Conservation (phyloP, 2,329 filamentous ascomycete species). For the Fusarium sp. region DNA sequence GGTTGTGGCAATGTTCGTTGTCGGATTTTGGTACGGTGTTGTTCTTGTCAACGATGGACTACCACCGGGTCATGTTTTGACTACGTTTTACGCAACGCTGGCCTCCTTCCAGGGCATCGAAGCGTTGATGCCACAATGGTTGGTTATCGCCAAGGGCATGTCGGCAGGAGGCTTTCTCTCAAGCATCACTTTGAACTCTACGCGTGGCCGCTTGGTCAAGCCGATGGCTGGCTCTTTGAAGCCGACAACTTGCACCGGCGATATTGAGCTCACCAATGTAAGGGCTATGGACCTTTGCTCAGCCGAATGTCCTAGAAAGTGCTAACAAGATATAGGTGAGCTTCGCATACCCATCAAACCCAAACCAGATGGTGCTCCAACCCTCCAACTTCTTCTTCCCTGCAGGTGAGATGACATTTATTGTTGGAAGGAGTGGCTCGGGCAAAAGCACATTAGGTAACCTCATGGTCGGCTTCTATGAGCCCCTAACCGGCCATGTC, state of each 20-base stretch:
- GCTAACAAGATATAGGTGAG: constrained; percentile 70
- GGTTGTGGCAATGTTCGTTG: constrained; percentile 84
- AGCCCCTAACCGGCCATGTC: constrained; percentile 75
- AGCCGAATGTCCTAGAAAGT: background rate
- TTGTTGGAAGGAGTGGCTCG: constrained; percentile 90
- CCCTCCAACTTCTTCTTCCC: constrained; percentile 79
- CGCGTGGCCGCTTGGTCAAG: background rate
- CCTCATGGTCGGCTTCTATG: constrained; percentile 84
- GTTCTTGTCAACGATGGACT: constrained; percentile 75
- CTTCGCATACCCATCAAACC: constrained; percentile 85
- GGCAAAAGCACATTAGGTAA: constrained; percentile 93
- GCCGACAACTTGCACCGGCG: constrained; percentile 70
- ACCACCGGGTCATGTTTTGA: constrained; percentile 79
- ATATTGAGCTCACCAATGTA: constrained; percentile 80
- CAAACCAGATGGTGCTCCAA: constrained; percentile 71
- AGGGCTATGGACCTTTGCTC: constrained; percentile 43
- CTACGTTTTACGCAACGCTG: constrained; percentile 88
- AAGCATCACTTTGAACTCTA: constrained; percentile 56
- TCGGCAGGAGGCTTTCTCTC: constrained; percentile 78
- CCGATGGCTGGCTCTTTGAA: constrained; percentile 27
- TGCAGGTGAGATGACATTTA: constrained; percentile 80
- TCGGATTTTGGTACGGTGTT: constrained; percentile 92
- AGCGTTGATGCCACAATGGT: constrained; percentile 80
- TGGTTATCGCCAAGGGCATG: constrained; percentile 85
- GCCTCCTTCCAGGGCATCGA: constrained; percentile 84